These are phyloP conservation scores for Cubamyces lactineus DNA, from an alignment of 768 basidiomycete species.

Conservation along the genomic window DNA sequence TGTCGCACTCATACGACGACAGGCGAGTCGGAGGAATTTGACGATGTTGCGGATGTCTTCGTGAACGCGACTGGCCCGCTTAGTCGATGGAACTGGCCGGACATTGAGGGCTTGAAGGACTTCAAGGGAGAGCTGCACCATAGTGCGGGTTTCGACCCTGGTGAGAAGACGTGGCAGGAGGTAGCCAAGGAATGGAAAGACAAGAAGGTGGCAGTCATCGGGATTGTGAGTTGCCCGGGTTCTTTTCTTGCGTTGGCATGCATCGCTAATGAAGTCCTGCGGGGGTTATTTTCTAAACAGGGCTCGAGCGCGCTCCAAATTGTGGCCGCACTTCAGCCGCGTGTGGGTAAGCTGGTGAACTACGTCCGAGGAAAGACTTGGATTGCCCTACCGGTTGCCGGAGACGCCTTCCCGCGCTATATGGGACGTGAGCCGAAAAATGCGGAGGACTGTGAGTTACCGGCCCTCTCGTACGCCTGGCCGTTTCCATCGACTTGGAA, in stretches of 20 bases:
- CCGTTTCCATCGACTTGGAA: too few species aligned
- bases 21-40: constrained; percentile 39
- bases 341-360: constrained; percentile 51
- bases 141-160: constrained; percentile 61
- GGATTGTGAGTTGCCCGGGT: constrained; percentile 46
- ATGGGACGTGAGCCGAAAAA: constrained; percentile 37
- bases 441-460: constrained; percentile 46
- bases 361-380: constrained; percentile 65
- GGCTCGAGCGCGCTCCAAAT: constrained; percentile 67
- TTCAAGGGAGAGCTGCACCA: constrained; percentile 65
- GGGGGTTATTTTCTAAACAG: constrained; percentile 33
- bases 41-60: constrained; percentile 59
- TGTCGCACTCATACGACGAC: constrained; percentile 24
- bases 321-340: constrained; percentile 58
- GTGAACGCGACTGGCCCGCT: constrained; percentile 58
- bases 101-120: constrained; percentile 56
- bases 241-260: not conserved
- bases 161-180: constrained; percentile 43
- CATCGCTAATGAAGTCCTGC: not conserved
- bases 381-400: constrained; percentile 51
- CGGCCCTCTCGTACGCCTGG: not conserved
- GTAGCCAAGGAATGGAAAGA: constrained; percentile 52
- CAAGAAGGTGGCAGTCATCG: constrained; percentile 60
- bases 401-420: constrained; percentile 44
- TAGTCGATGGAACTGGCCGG: constrained; percentile 69